Conservation (phyloP, 1,139 yeast species). For the Debaryomyces coudertii region DNA sequence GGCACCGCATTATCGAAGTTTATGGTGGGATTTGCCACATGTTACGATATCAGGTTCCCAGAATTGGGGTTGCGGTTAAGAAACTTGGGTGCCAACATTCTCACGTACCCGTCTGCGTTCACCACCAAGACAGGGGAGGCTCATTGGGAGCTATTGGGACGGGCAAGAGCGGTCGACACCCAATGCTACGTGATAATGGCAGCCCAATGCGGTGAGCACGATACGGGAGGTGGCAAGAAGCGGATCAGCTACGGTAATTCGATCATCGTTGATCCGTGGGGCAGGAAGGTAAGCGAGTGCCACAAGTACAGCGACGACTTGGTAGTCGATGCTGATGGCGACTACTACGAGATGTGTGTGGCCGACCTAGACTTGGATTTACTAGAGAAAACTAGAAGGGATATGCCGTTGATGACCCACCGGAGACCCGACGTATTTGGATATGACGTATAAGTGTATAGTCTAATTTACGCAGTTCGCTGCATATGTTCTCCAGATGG, state of each 20-base stretch:
- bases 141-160: constrained; percentile 83
- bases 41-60: constrained; percentile 90
- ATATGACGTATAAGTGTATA: constrained; percentile 21
- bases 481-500: too few relatives aligned
- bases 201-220: constrained; percentile 85
- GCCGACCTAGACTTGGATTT: constrained; percentile 70
- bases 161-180: constrained; percentile 84
- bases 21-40: constrained; percentile 71
- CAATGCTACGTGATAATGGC: constrained; percentile 90
- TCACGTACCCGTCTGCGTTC: constrained; percentile 90
- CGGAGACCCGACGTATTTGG: constrained; percentile 63
- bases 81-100: constrained; percentile 70
- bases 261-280: constrained; percentile 90
- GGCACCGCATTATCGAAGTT: constrained; percentile 34
- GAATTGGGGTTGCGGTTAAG: constrained; percentile 72
- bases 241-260: constrained; percentile 83
- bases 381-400: constrained; percentile 53
- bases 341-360: constrained; percentile 54
- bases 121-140: constrained; percentile 89
- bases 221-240: constrained; percentile 34
- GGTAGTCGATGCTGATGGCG: constrained; percentile 53
- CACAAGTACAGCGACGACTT: constrained; percentile 31
- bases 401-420: constrained; percentile 78
- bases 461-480: not conserved
- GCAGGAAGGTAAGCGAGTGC: constrained; percentile 68